Percentiles rank a stretch among this genome's conserved stretches.
Evolutionary conservation across 1,139 yeast species (phyloP).

Genomic region (Kodamaea ohmeri): DNA sequence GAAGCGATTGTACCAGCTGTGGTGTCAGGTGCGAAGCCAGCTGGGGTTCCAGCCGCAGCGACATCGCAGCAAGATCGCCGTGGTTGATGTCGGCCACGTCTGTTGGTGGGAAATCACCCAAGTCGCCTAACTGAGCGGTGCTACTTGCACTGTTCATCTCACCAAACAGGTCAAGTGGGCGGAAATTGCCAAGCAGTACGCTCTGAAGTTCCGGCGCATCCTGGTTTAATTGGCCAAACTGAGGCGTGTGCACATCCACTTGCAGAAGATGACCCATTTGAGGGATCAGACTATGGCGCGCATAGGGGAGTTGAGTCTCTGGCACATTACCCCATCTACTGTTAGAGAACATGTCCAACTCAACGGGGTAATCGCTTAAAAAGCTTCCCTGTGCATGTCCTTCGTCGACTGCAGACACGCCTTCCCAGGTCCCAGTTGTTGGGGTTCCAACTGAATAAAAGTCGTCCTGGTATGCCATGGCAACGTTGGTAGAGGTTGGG

Average conservation of each 20-base stretch:
- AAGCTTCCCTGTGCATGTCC: not conserved
- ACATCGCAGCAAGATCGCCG: too few species aligned
- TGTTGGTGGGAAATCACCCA: not conserved
- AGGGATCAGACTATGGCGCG: not conserved
- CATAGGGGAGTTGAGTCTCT: not conserved
- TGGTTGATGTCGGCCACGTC: not conserved
- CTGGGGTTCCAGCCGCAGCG: not conserved
- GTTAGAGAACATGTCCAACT: slow-evolving; percentile 3
- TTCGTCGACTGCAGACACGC: not conserved
- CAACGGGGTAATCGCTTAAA: slow-evolving; percentile 1
- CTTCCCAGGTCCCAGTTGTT: slow-evolving; percentile 2
- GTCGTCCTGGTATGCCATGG: slow-evolving; percentile 2
- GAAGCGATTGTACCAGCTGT: not conserved
- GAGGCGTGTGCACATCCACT: not conserved
- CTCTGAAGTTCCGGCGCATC: not conserved
- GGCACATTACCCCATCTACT: not conserved
- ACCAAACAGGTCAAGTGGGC: not conserved
- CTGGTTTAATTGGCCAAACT: not conserved
- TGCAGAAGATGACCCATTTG: not conserved
- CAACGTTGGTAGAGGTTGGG: not conserved
- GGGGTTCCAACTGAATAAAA: slow-evolving; percentile 1
- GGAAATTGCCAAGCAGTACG: not conserved
- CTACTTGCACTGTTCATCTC: not conserved
- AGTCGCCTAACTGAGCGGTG: not conserved
- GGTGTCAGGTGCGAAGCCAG: slow-evolving; percentile 1